Conservation (phyloP, 768 basidiomycete species). For the Kwoniella shandongensis region DNA sequence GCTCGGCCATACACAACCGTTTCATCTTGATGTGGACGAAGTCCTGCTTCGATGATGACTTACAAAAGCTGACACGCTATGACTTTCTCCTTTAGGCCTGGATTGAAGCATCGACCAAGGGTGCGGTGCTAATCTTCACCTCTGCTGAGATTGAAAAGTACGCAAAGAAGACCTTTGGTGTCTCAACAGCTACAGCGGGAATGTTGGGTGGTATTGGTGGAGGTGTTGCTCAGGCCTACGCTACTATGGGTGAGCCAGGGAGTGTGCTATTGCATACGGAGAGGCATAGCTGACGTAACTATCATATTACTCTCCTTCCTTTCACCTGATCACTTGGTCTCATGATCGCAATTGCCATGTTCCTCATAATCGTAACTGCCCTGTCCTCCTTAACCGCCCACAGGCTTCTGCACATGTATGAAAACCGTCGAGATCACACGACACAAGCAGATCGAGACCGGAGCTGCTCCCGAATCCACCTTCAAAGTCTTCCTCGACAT, state of each 20-base stretch:
- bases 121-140: slow-evolving; percentile 90
- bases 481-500: slow-evolving; percentile 95
- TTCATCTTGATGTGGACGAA: too few relatives aligned
- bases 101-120: slow-evolving; percentile 99
- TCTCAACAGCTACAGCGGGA: slow-evolving; percentile 78
- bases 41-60: too few relatives aligned
- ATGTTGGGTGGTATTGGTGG: slow-evolving; percentile 96
- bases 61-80: too few relatives aligned
- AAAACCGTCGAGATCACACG: slow-evolving; percentile 77
- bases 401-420: slow-evolving; percentile 99
- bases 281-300: too few relatives aligned
- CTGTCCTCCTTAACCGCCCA: not conserved
- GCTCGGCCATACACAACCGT: too few relatives aligned
- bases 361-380: not conserved
- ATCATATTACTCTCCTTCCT: too few relatives aligned
- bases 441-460: slow-evolving; percentile 81
- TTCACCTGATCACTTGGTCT: too few relatives aligned
- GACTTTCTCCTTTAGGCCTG: slow-evolving; percentile 88
- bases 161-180: slow-evolving; percentile 63
- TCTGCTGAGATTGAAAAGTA: slow-evolving; percentile 87
- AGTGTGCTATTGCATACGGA: too few relatives aligned
- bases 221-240: slow-evolving; percentile 95
- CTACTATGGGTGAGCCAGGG: slow-evolving; percentile 88
- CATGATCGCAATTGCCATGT: not conserved
- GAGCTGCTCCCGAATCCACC: slow-evolving; percentile 83